phyloP scores from a whole-genome alignment of 1,284 basidiomycete genomes.

The Puccinia polysora region DNA sequence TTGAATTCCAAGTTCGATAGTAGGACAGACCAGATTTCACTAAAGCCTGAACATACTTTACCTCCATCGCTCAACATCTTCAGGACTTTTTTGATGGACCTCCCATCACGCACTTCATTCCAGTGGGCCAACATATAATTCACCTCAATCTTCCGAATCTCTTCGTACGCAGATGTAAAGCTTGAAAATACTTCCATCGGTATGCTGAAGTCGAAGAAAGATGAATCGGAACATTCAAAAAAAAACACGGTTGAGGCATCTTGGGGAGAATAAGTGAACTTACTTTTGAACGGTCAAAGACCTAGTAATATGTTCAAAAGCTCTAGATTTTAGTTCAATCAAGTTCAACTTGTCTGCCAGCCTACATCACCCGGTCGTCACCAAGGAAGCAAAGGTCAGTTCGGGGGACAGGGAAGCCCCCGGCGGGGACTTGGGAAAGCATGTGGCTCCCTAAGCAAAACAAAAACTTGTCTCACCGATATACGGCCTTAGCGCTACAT shows the following conservation, averaged over 20 bases:
- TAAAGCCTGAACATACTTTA: conserved; percentile 22
- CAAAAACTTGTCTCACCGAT: conserved; percentile 33
- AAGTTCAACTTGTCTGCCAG: conserved; percentile 51
- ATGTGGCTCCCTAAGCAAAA: too few relatives aligned
- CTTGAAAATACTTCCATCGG: conserved; percentile 49
- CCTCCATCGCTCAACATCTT: conserved; percentile 26
- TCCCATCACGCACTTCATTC: conserved; percentile 40
- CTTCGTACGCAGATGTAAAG: conserved; percentile 47
- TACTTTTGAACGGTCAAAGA: conserved; percentile 48
- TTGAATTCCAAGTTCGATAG: conserved; percentile 21
- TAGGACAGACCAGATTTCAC: conserved; percentile 34
- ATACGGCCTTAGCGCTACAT: conserved; percentile 49
- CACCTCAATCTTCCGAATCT: conserved; percentile 47
- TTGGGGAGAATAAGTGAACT: conserved; percentile 2
- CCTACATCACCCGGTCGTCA: conserved; percentile 14
- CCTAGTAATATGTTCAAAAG: conserved; percentile 49
- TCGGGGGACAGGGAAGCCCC: neutral
- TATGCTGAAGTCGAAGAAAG: conserved; percentile 39
- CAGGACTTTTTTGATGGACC: conserved; percentile 27
- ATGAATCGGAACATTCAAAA: neutral
- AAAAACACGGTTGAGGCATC: neutral
- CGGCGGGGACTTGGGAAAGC: neutral
- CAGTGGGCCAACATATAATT: conserved; percentile 47
- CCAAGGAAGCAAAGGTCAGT: neutral
- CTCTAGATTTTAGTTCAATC: conserved; percentile 49